Evolutionary conservation across 2,329 filamentous ascomycete genomes (phyloP), one percentile per base, ranked within the genome.

Genomic region (Trichoderma pleuroti): DNA sequence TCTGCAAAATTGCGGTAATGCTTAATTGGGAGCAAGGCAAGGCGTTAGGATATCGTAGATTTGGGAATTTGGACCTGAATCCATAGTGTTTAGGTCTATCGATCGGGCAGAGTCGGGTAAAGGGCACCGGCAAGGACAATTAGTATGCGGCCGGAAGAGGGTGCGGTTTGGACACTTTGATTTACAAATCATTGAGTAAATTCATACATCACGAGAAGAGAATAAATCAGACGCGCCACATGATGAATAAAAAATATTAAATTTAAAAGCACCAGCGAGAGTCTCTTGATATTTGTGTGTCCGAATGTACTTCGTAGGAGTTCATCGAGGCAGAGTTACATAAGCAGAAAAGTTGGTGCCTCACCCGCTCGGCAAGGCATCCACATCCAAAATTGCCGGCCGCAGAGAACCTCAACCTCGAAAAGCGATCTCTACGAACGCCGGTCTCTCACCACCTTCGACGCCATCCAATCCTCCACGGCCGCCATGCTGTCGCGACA

Each of bases 401-500:
- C 78, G 76, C 71, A 76, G 76, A 75, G 79, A 72, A 66, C 67
- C 68, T 67, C 64, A 79, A 78, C 76, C 80, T 28, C 78, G 76
- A 79, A 77, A 76, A 76, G 76, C 76, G 73, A 76, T 77, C 77
- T 78, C 73, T 66, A 76, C 74, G 74, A 77, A 72, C 73, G 73
- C 74, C 74, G 75, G 74, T 73, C 71, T 73, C 75, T 72, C 70
- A 67, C 42, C 49, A 75, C 75, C 76, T 76, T 74, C 75, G 78
- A 74, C 75, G 72, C 74, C 73, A 71, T 68, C 74, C 72, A 75
- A 70, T 70, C 67, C 57, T 71, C 52, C 69, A 71, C 66, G 64
- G 68, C 76, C 78, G 76, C 75, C 80, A 89, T 89, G 87, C 82
- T 89, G 80, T 88, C 87, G 80, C 86, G 87, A 86, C 86, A 88